Evolutionary conservation across 2,329 filamentous ascomycete species (phyloP).

Genomic region (Pseudopithomyces maydicus): DNA sequence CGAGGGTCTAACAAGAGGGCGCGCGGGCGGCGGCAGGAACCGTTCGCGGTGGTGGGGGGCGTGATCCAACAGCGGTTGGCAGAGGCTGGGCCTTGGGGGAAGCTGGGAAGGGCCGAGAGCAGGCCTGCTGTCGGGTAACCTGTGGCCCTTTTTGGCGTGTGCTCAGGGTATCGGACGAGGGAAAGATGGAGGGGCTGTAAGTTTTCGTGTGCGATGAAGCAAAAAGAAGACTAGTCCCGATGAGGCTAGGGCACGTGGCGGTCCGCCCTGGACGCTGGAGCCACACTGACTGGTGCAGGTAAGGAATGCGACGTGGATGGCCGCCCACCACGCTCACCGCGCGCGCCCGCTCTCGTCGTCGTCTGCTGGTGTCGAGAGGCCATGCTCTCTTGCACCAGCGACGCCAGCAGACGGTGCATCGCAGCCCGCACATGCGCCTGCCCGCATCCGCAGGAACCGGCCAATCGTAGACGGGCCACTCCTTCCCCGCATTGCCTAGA

Average conservation of each 20-base stretch:
- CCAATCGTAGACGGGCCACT: slow-evolving; percentile 6
- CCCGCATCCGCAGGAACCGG: slow-evolving; percentile 7
- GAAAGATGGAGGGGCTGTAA: slow-evolving; percentile 12
- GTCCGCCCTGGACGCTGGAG: neutral
- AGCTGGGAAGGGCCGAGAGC: slow-evolving; percentile 3
- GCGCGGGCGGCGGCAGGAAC: neutral
- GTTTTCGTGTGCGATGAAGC: slow-evolving; percentile 9
- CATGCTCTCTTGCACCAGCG: neutral
- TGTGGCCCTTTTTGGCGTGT: slow-evolving; percentile 9
- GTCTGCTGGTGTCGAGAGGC: neutral
- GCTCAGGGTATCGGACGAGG: slow-evolving; percentile 9
- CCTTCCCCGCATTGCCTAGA: slow-evolving; percentile 10
- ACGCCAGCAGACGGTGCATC: neutral
- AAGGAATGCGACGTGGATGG: too few species aligned
- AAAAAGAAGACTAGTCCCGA: neutral
- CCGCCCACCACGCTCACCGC: too few species aligned
- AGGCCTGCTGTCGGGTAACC: neutral
- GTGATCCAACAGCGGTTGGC: slow-evolving; percentile 6
- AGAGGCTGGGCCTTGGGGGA: neutral
- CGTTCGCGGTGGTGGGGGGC: neutral
- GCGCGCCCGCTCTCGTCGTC: neutral
- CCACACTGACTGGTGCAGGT: neutral
- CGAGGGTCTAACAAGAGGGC: slow-evolving; percentile 15
- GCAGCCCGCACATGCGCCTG: neutral
- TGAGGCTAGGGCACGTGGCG: slow-evolving; percentile 3